Conservation (phyloP, 176 grass and related monocot genomes). For the Carex scoparia region DNA sequence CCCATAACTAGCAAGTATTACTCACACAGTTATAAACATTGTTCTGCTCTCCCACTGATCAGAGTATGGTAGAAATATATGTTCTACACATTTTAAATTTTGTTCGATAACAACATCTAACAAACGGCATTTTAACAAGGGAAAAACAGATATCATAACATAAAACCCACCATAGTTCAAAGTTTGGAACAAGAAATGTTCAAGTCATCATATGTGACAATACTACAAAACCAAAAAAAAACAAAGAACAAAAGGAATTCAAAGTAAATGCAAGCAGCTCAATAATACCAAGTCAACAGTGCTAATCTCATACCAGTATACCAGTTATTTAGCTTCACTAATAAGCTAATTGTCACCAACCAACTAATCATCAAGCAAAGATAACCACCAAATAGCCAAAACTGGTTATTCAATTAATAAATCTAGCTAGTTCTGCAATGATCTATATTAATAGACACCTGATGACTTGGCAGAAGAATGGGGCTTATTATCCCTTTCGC, state of each 20-base stretch:
- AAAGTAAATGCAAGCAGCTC: neutral
- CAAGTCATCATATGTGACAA: neutral
- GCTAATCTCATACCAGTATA: neutral
- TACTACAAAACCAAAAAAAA: neutral
- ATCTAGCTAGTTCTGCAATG: neutral
- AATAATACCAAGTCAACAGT: neutral
- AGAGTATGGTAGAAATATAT: neutral
- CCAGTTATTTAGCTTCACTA: neutral
- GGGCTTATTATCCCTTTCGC: conserved; percentile 55
- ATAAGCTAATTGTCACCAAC: neutral
- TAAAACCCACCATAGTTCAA: neutral
- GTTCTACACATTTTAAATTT: neutral
- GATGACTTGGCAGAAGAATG: conserved; percentile 46
- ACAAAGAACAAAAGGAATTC: neutral
- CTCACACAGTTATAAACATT: neutral
- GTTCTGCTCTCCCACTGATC: neutral
- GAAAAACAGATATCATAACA: conserved; percentile 1
- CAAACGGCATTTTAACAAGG: neutral
- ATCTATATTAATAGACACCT: conserved; percentile 20
- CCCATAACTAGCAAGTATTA: conserved; percentile 9
- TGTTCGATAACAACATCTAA: neutral
- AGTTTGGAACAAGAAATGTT: neutral
- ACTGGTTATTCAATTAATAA: neutral
- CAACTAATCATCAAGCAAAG: neutral
- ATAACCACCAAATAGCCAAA: neutral